Evolutionary conservation across 2,329 filamentous ascomycete genomes (phyloP).

Genomic region (Cercospora brassicicola): DNA sequence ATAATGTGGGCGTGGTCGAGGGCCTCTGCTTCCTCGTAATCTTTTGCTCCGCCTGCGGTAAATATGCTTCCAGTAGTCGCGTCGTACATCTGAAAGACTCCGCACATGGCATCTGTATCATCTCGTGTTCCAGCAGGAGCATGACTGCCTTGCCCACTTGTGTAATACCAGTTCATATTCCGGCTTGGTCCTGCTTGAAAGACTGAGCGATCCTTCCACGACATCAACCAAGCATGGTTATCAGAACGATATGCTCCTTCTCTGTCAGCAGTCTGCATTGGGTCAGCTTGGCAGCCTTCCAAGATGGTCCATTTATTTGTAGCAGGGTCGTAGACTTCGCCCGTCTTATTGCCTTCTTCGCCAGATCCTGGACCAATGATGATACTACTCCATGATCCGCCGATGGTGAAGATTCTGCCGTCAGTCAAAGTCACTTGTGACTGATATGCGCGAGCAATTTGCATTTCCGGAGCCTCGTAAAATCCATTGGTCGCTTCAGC

Average conservation of each 20-base stretch:
- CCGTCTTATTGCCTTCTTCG: not conserved
- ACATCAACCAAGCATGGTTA: slow-evolving; percentile 47
- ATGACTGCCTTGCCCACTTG: slow-evolving; percentile 45
- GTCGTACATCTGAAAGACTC: slow-evolving; percentile 59
- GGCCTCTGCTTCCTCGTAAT: slow-evolving; percentile 48
- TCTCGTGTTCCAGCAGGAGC: slow-evolving; percentile 47
- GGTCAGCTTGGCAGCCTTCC: not conserved
- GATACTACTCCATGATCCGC: not conserved
- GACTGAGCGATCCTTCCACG: slow-evolving; percentile 55
- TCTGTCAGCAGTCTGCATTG: slow-evolving; percentile 38
- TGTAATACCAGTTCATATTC: slow-evolving; percentile 60
- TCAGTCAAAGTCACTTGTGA: not conserved
- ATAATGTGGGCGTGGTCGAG: slow-evolving; percentile 52
- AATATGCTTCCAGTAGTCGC: slow-evolving; percentile 56
- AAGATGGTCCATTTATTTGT: not conserved
- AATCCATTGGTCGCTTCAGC: not conserved
- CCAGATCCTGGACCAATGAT: not conserved
- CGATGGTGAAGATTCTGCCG: not conserved
- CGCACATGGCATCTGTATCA: slow-evolving; percentile 57
- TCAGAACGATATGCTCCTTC: slow-evolving; percentile 48
- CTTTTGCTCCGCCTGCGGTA: slow-evolving; percentile 51
- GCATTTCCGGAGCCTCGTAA: not conserved
- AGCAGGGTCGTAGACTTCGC: not conserved
- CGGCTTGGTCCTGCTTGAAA: slow-evolving; percentile 56
- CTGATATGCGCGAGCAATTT: not conserved